Base-by-base conservation (phyloP, 306 rosid genomes). In the Medicago ruthenica region DNA sequence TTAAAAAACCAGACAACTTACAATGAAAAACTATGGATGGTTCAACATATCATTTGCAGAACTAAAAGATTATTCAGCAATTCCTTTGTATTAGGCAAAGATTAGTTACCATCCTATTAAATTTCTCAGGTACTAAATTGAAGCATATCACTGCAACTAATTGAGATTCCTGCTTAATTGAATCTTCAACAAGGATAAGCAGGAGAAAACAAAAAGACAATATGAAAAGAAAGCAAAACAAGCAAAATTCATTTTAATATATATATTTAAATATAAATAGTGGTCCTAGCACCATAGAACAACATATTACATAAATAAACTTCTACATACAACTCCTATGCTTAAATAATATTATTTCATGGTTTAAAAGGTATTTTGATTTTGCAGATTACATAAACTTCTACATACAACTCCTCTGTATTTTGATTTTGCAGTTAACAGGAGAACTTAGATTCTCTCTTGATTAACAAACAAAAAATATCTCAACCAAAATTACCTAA, bases 391-490 rank as follows among this genome's bases (percentile, higher is more conserved):
- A 53, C 70, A 65, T 20, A 53, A 20, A 74, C 58, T 76, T 41
- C 64, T 70, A 76, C 70, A 68, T 11, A 65, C 71, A 79, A 67
- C 72, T 70, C 59, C 77, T 81, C 44, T 39, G 37, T 2, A 27
- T 13, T 1, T 34, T 34, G 37, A 8, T 18, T 65, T 64, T 75
- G 82, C 77, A 76, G 88, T 76, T 48, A 76, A 22, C 81, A 79
- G 87, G 92, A 88, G 91, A 90, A 84, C 87, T 79, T 70, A 34
- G 67, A 63, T 86, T 85, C 92, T 85, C 90, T 42, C 91, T 82
- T 54, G 75, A 50, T 70, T 1, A 66, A 67, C 89, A 85, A 73
- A 69, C 82, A 86, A 78, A 16, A 65, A 65, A 12, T 11, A 5
- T 20, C 79, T 72, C 53, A 3, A 40, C 39, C 66, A 24, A 62